A percentile compares a stretch with the other conserved stretches of the same genome.
Evolutionary conservation across 371 early-diverging fungal species (phyloP).

Genomic region (Vairimorpha apis): DNA sequence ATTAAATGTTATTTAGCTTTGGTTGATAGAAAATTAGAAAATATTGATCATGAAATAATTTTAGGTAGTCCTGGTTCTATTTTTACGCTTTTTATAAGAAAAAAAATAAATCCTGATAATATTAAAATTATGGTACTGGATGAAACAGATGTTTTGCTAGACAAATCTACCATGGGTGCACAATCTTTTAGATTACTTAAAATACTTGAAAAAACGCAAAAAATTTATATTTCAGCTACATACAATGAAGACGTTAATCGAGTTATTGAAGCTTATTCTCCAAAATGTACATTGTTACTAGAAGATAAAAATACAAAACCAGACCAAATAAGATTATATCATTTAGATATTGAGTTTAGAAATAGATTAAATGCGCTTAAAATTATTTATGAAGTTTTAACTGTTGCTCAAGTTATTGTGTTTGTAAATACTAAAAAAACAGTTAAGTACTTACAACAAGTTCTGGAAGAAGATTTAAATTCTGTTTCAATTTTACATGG

Average conservation of each 20-base stretch:
- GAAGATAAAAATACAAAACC: slow-evolving; percentile 80
- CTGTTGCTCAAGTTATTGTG: slow-evolving; percentile 89
- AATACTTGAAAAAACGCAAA: slow-evolving; percentile 60
- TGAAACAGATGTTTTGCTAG: slow-evolving; percentile 61
- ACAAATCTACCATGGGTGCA: slow-evolving; percentile 55
- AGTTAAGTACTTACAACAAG: slow-evolving; percentile 71
- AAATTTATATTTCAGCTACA: slow-evolving; percentile 83
- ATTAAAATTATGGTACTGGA: slow-evolving; percentile 60
- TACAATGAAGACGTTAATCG: slow-evolving; percentile 72
- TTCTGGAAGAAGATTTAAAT: slow-evolving; percentile 75
- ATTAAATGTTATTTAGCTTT: slow-evolving; percentile 71
- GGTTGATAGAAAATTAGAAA: slow-evolving; percentile 62
- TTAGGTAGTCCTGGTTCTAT: slow-evolving; percentile 92
- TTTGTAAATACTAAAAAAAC: slow-evolving; percentile 73
- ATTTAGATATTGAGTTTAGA: slow-evolving; percentile 74
- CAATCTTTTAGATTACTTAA: slow-evolving; percentile 51
- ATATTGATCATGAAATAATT: slow-evolving; percentile 71
- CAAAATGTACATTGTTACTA: slow-evolving; percentile 75
- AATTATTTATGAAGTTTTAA: slow-evolving; percentile 75
- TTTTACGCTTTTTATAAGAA: slow-evolving; percentile 63
- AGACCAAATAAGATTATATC: slow-evolving; percentile 85
- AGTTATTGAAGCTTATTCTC: slow-evolving; percentile 72
- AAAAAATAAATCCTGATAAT: slow-evolving; percentile 20
- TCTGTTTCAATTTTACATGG: slow-evolving; percentile 78
- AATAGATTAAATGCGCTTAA: slow-evolving; percentile 70